A percentile compares a stretch with the other conserved stretches of the same genome.
Conservation (phyloP, 495 filamentous ascomycete species). For the Penicillium roqueforti region DNA sequence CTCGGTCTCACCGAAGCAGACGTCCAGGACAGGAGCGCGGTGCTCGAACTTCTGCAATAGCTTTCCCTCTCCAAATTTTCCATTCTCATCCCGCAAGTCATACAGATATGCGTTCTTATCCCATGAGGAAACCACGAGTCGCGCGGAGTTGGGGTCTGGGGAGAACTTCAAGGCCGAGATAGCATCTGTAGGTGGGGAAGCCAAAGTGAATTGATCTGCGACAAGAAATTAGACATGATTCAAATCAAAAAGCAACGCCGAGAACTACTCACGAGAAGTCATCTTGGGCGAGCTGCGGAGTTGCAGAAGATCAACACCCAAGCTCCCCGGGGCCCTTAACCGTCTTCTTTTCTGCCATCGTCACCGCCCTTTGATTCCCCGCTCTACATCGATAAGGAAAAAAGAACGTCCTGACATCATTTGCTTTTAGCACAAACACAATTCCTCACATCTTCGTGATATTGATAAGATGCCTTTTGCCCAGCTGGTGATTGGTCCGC, state of each 20-base stretch:
- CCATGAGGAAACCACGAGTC: slow-evolving; percentile 89
- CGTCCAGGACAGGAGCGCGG: slow-evolving; percentile 81
- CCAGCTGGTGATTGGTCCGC: slow-evolving; percentile 86
- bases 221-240: slow-evolving; percentile 11
- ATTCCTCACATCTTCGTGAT: neutral
- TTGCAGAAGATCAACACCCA: slow-evolving; percentile 23
- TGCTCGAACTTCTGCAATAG: slow-evolving; percentile 73
- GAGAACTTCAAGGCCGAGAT: slow-evolving; percentile 85
- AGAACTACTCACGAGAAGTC: slow-evolving; percentile 35
- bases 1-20: slow-evolving; percentile 77
- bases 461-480: slow-evolving; percentile 52
- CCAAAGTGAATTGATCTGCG: slow-evolving; percentile 44
- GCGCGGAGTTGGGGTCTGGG: slow-evolving; percentile 57
- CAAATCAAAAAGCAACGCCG: neutral
- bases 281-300: slow-evolving; percentile 22
- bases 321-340: slow-evolving; percentile 23
- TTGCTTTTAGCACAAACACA: neutral
- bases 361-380: slow-evolving; percentile 33
- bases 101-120: slow-evolving; percentile 90
- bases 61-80: slow-evolving; percentile 49
- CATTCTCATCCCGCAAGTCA: slow-evolving; percentile 62
- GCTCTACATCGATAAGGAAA: slow-evolving; percentile 23
- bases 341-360: slow-evolving; percentile 33
- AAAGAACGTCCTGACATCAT: slow-evolving; percentile 8
- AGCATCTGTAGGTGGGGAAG: slow-evolving; percentile 74